Evolutionary conservation across 108 stramenopile genomes (phyloP).

Genomic region (Conticribra weissflogii): DNA sequence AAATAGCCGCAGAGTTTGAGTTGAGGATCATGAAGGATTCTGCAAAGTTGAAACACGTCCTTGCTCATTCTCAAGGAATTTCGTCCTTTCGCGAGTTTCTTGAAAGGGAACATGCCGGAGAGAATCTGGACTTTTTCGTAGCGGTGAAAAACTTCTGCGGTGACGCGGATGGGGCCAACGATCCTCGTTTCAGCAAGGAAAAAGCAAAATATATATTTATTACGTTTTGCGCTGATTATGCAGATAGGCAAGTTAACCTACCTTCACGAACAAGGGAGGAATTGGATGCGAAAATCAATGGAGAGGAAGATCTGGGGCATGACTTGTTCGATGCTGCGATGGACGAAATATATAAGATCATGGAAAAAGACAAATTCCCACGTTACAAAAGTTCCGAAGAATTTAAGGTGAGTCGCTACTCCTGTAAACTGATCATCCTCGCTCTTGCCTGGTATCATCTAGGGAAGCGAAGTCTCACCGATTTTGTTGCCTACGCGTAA

Average conservation of each 20-base stretch:
- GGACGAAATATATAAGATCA: constrained; percentile 43
- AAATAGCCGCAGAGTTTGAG: constrained; percentile 45
- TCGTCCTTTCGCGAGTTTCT: constrained; percentile 40
- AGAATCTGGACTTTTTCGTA: constrained; percentile 56
- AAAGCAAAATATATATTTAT: constrained; percentile 36
- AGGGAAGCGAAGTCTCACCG: too few species aligned
- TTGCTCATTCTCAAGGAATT: constrained; percentile 39
- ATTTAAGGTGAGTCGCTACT: constrained; percentile 5
- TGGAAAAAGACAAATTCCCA: constrained; percentile 53
- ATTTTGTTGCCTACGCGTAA: too few species aligned
- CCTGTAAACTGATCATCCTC: too few species aligned
- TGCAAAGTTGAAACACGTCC: constrained; percentile 47
- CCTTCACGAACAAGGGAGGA: constrained; percentile 32
- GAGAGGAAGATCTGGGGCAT: constrained; percentile 6
- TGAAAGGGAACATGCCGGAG: constrained; percentile 50
- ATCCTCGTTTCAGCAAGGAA: constrained; percentile 7
- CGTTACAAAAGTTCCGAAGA: constrained; percentile 37
- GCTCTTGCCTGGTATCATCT: too few species aligned
- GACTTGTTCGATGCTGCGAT: constrained; percentile 43
- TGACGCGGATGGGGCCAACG: not conserved
- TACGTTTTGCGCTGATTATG: constrained; percentile 31
- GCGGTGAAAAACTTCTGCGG: constrained; percentile 31
- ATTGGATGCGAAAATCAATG: constrained; percentile 18
- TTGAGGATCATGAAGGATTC: constrained; percentile 41
- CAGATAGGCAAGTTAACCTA: constrained; percentile 49